Percentiles rank a stretch among this genome's conserved stretches.
These are phyloP conservation scores for Ilex aquifolium DNA, from an alignment of 257 asterid genomes.

Conservation along the genomic window DNA sequence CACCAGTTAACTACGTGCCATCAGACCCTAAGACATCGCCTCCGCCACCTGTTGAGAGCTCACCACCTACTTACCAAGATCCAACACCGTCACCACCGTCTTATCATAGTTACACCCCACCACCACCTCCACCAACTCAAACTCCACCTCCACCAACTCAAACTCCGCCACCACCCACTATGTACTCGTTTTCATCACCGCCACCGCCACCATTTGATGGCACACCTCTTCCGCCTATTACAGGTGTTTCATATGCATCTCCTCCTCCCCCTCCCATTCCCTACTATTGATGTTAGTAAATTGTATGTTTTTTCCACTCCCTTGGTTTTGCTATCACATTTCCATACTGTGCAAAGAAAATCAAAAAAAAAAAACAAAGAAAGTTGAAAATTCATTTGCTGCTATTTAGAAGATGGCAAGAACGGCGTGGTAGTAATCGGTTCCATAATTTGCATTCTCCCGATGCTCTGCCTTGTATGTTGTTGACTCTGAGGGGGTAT, in stretches of 20 bases:
- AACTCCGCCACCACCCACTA: conserved; percentile 27
- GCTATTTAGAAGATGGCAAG: background rate
- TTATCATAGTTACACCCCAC: no score
- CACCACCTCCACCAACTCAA: conserved; percentile 14
- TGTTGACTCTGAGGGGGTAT: no score
- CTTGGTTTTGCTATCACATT: no score
- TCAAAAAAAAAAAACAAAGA: no score
- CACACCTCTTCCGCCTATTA: conserved; percentile 33
- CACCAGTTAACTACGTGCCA: conserved; percentile 13
- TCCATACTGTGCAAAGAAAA: background rate
- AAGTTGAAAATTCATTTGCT: no score
- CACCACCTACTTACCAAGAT: conserved; percentile 12
- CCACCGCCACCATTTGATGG: conserved; percentile 30
- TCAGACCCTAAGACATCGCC: conserved; percentile 8
- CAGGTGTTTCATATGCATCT: conserved; percentile 39
- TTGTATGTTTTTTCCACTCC: no score
- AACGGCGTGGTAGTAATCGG: background rate
- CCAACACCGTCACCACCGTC: no score
- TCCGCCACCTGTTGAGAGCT: conserved; percentile 21
- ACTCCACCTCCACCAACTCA: conserved; percentile 23
- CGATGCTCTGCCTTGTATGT: no score
- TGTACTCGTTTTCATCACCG: conserved; percentile 26
- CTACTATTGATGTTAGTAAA: conserved; percentile 18
- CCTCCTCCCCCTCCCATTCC: conserved; percentile 48
- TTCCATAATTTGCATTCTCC: background rate